phyloP scores from a whole-genome alignment of 768 basidiomycete species.

The Lyophyllum shimeji region DNA sequence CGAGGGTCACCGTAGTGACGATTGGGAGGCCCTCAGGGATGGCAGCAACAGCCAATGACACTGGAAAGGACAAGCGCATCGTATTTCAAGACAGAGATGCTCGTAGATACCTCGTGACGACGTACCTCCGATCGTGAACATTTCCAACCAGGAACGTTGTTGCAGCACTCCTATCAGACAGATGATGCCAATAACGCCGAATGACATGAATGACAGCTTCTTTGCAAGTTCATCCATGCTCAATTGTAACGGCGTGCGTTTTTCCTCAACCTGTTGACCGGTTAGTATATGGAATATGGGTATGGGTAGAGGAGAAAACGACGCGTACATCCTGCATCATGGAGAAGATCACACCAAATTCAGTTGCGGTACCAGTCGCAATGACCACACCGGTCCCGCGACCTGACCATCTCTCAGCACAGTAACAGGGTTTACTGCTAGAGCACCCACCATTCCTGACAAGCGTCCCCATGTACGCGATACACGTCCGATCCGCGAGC shows the following conservation, averaged over 20 bases:
- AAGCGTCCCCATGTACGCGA: constrained; percentile 95
- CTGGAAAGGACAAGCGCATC: constrained; percentile 36
- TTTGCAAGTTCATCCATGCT: constrained; percentile 97
- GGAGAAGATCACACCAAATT: constrained; percentile 94
- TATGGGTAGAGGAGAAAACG: too few species aligned
- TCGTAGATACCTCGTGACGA: not conserved
- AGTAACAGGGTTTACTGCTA: not conserved
- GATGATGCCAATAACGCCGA: constrained; percentile 93
- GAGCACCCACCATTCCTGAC: constrained; percentile 74
- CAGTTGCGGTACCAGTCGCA: constrained; percentile 81
- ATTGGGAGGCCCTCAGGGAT: constrained; percentile 97
- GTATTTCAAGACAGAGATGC: too few species aligned
- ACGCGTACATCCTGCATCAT: constrained; percentile 92
- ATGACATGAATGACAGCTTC: constrained; percentile 86
- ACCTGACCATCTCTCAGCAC: constrained; percentile 38
- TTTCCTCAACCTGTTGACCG: constrained; percentile 63
- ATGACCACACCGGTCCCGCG: constrained; percentile 87
- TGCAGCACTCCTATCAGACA: constrained; percentile 89
- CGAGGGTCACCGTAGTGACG: constrained; percentile 95
- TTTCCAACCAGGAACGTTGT: constrained; percentile 87
- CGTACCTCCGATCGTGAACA: constrained; percentile 98
- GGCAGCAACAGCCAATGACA: constrained; percentile 96
- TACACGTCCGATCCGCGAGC: constrained; percentile 82
- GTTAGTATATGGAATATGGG: not conserved
- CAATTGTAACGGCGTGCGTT: constrained; percentile 87